Evolutionary conservation across 2,329 filamentous ascomycete species (phyloP).

Genomic region (Fusarium domesticum): DNA sequence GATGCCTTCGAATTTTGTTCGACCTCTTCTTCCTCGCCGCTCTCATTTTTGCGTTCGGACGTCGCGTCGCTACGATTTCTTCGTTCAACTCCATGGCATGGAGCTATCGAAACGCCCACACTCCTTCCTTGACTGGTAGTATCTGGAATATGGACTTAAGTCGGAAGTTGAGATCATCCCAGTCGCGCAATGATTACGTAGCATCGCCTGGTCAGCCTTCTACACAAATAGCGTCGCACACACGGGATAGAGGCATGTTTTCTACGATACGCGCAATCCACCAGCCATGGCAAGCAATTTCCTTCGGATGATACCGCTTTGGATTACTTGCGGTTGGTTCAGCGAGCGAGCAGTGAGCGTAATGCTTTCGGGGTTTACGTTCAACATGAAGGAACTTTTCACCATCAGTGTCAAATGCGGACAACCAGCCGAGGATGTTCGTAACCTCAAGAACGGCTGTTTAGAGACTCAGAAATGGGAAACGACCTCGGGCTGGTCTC

Average conservation of each 20-base stretch:
- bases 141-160: conserved; percentile 33
- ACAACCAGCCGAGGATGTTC: conserved; percentile 3
- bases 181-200: conserved; percentile 46
- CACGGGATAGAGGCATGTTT: conserved; percentile 25
- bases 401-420: not conserved
- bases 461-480: conserved; percentile 6
- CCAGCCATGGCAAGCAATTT: conserved; percentile 22
- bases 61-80: conserved; percentile 21
- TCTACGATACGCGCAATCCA: conserved; percentile 18
- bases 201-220: conserved; percentile 54
- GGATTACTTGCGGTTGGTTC: conserved; percentile 24
- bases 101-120: conserved; percentile 28
- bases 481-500: conserved; percentile 15
- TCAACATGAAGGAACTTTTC: not conserved
- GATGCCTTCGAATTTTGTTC: conserved; percentile 67
- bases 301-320: conserved; percentile 28
- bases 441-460: not conserved
- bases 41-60: conserved; percentile 35
- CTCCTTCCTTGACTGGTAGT: conserved; percentile 33
- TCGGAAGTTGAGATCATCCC: conserved; percentile 59
- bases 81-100: conserved; percentile 19
- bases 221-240: conserved; percentile 26
- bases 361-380: not conserved
- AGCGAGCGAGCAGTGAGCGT: conserved; percentile 55
- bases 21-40: conserved; percentile 49